Evolutionary conservation across 2,329 filamentous ascomycete species (phyloP).

Genomic region (Penicillium occitanis): DNA sequence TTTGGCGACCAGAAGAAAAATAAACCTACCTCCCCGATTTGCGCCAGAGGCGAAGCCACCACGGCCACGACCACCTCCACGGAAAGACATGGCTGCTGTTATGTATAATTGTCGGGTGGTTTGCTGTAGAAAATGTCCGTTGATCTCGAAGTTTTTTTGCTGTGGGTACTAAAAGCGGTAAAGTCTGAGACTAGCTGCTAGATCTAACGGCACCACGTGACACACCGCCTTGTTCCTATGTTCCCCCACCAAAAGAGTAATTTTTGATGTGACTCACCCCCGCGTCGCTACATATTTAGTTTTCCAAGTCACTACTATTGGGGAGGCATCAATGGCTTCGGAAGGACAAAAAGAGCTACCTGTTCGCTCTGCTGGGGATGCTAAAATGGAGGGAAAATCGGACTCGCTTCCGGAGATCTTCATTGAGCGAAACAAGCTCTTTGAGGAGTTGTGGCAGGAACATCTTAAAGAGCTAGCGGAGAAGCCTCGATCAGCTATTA

Average conservation of each 20-base stretch:
- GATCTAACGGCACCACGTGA: constrained; percentile 30
- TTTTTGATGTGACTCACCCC: constrained; percentile 20
- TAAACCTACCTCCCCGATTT: constrained; percentile 49
- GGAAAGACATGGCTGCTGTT: constrained; percentile 59
- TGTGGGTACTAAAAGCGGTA: constrained; percentile 47
- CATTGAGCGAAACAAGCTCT: constrained; percentile 78
- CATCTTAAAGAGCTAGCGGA: constrained; percentile 72
- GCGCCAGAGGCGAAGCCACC: constrained; percentile 54
- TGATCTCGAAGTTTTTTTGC: constrained; percentile 34
- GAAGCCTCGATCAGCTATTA: constrained; percentile 48
- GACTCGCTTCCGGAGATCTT: constrained; percentile 69
- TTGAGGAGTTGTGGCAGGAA: constrained; percentile 83
- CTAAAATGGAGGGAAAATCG: constrained; percentile 29
- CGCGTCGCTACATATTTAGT: background rate
- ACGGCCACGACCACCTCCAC: constrained; percentile 56
- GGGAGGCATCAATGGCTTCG: constrained; percentile 30
- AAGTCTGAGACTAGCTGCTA: constrained; percentile 31
- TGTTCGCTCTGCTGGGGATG: constrained; percentile 29
- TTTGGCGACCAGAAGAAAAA: constrained; percentile 1
- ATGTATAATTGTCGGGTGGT: constrained; percentile 21
- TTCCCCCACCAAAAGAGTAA: constrained; percentile 25
- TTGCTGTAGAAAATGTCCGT: constrained; percentile 32
- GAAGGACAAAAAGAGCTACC: constrained; percentile 40
- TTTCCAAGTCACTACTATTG: background rate
- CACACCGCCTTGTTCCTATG: constrained; percentile 36